Evolutionary conservation across 768 basidiomycete species (phyloP), one percentile per base, ranked within the genome.

Genomic region (Serendipita vermifera): DNA sequence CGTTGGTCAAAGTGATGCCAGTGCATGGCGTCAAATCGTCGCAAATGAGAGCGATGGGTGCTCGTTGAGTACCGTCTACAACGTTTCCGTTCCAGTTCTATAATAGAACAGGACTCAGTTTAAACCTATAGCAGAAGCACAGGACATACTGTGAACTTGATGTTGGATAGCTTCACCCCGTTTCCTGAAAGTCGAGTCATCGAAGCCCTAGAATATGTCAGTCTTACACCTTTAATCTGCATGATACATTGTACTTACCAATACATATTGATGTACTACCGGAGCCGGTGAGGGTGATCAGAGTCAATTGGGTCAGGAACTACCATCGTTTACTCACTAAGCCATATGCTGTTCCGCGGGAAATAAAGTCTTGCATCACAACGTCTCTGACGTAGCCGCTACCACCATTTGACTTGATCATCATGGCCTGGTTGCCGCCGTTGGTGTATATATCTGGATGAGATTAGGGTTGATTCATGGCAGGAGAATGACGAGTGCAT

Each of bases 401-500:
- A 3, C 61, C 62, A 3, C 58, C 61, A 48, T 59, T 57, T 33
- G 54, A 48, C 59, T 67, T 68, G 60, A 68, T 63, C 67, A 68
- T 68, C 56, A 66, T 61, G 11, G 64, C 63, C 54, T 68, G 66
- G 59, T 67, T 68, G 0, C 66, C 66, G 26, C 66, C 66, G 54
- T 63, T 62, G 27, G 61, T 64, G 57, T 43, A 48, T 7, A 59
- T 32, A 27, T n/a, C n/a, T n/a, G n/a, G n/a, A n/a, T n/a, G n/a
- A n/a, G n/a, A n/a, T n/a, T n/a, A n/a, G n/a, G n/a, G n/a, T n/a
- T n/a, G n/a, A n/a, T n/a, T n/a, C n/a, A n/a, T n/a, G n/a, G n/a
- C n/a, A n/a, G n/a, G n/a, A n/a, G n/a, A n/a, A n/a, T n/a, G n/a
- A n/a, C n/a, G n/a, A n/a, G n/a, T n/a, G n/a, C n/a, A n/a, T n/a